Percentiles rank a stretch among this genome's conserved stretches.
Conservation (phyloP, 1,284 basidiomycete genomes). For the Trichosporon coremiiforme region DNA sequence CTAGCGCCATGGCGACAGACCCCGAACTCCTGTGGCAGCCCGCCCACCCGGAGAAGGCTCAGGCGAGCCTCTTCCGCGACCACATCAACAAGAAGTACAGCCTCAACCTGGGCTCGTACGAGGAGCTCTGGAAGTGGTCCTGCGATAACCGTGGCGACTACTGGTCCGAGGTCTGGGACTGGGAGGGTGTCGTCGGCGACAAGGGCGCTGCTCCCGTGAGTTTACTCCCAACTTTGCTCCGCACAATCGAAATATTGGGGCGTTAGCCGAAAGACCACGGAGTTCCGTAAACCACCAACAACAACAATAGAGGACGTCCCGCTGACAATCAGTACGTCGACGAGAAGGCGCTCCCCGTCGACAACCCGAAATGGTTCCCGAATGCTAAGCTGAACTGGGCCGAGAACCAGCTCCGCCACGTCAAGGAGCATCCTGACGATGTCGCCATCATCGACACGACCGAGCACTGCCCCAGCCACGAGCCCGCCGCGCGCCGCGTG, state of each 20-base stretch:
- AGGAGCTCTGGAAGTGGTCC: conserved; percentile 73
- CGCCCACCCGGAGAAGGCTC: conserved; percentile 59
- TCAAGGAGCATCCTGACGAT: conserved; percentile 60
- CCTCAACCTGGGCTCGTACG: conserved; percentile 63
- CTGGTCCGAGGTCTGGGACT: conserved; percentile 79
- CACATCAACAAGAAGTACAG: conserved; percentile 63
- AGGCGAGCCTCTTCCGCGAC: conserved; percentile 64
- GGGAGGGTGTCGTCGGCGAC: conserved; percentile 66
- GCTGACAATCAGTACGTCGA: conserved; percentile 63
- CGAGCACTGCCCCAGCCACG: conserved; percentile 48
- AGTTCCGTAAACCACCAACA: background rate
- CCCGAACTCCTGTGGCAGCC: conserved; percentile 61
- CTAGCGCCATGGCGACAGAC: conserved; percentile 25
- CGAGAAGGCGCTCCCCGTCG: conserved; percentile 62
- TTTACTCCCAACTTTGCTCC: background rate
- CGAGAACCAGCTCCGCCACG: conserved; percentile 75
- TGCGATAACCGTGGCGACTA: conserved; percentile 66
- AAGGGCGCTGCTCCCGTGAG: conserved; percentile 57
- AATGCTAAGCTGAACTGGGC: conserved; percentile 77
- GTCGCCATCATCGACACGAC: conserved; percentile 68
- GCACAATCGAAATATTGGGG: no score
- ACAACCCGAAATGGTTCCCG: conserved; percentile 76
- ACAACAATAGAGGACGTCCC: background rate
- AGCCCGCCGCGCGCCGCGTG: conserved; percentile 61
- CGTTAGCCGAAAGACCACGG: background rate